Percentiles rank a stretch among this genome's conserved stretches.
These are phyloP conservation scores for Aspergillus sclerotioniger DNA, from an alignment of 495 filamentous ascomycete genomes.

Conservation along the genomic window DNA sequence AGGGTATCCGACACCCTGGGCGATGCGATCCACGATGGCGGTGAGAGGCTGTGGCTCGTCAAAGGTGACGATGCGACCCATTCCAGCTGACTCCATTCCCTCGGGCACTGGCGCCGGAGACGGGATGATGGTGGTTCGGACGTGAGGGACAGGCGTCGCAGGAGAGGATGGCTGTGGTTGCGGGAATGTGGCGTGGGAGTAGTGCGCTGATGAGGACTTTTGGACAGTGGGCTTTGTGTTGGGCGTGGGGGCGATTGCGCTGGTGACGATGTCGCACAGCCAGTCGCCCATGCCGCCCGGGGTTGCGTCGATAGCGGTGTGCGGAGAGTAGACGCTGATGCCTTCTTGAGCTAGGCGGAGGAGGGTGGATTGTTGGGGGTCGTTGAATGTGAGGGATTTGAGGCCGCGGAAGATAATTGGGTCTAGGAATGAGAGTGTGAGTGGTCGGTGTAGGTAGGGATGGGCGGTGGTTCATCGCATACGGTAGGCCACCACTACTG, in stretches of 20 bases:
- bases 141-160: slow-evolving; percentile 40
- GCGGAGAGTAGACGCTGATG: slow-evolving; percentile 92
- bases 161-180: slow-evolving; percentile 24
- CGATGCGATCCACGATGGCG: slow-evolving; percentile 61
- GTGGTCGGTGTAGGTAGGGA: slow-evolving; percentile 3
- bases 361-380: slow-evolving; percentile 83
- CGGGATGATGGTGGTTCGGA: slow-evolving; percentile 52
- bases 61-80: slow-evolving; percentile 73
- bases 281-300: slow-evolving; percentile 88
- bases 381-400: slow-evolving; percentile 78
- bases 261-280: slow-evolving; percentile 84
- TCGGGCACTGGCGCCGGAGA: slow-evolving; percentile 41
- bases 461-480: slow-evolving; percentile 27
- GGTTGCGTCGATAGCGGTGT: slow-evolving; percentile 90
- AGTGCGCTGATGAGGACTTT: slow-evolving; percentile 27
- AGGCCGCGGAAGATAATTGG: slow-evolving; percentile 93
- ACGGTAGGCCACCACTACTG: slow-evolving; percentile 88
- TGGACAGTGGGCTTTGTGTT: slow-evolving; percentile 9
- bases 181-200: slow-evolving; percentile 45
- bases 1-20: slow-evolving; percentile 57
- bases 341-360: slow-evolving; percentile 82
- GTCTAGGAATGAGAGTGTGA: slow-evolving; percentile 51
- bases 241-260: slow-evolving; percentile 33
- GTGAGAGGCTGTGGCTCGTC: slow-evolving; percentile 54
- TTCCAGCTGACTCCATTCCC: slow-evolving; percentile 68